These are phyloP conservation scores for Chytridium lagenaria DNA, from an alignment of 371 early-diverging fungal genomes.

Conservation along the genomic window DNA sequence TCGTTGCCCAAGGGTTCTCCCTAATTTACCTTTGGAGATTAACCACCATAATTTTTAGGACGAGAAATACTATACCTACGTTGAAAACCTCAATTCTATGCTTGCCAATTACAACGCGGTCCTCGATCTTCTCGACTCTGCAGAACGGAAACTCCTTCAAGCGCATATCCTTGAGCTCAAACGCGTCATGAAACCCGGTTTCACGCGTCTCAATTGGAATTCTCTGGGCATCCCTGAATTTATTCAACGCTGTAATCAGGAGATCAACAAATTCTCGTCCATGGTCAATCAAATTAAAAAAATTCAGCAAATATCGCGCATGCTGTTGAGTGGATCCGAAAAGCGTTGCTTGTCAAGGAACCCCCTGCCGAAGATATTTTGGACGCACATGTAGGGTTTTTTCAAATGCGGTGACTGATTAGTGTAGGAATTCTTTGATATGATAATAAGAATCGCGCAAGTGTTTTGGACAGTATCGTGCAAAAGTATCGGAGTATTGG, in stretches of 20 bases:
- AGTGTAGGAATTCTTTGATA: slow-evolving; percentile 61
- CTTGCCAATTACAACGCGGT: slow-evolving; percentile 52
- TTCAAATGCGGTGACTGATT: background rate
- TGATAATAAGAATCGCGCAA: slow-evolving; percentile 54
- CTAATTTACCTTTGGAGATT: background rate
- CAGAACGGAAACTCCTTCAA: slow-evolving; percentile 57
- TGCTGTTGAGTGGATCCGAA: slow-evolving; percentile 59
- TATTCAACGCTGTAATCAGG: slow-evolving; percentile 59
- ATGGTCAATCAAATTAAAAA: slow-evolving; percentile 65
- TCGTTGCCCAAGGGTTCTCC: too few species aligned
- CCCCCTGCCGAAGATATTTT: slow-evolving; percentile 53
- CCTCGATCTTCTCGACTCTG: slow-evolving; percentile 54
- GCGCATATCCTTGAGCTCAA: slow-evolving; percentile 58
- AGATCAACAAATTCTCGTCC: slow-evolving; percentile 64
- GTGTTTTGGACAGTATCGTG: slow-evolving; percentile 52
- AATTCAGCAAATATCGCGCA: slow-evolving; percentile 61
- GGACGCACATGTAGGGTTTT: slow-evolving; percentile 58
- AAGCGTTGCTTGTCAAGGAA: slow-evolving; percentile 56
- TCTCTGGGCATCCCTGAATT: slow-evolving; percentile 66
- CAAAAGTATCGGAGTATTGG: slow-evolving; percentile 63
- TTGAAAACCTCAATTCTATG: slow-evolving; percentile 59
- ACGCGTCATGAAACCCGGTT: slow-evolving; percentile 65
- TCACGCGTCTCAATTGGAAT: slow-evolving; percentile 67
- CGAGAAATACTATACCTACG: slow-evolving; percentile 60
- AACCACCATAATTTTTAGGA: slow-evolving; percentile 41